These are phyloP conservation scores for Pneumocystis sp. DNA, from an alignment of 1,139 yeast species.

Conservation along the genomic window DNA sequence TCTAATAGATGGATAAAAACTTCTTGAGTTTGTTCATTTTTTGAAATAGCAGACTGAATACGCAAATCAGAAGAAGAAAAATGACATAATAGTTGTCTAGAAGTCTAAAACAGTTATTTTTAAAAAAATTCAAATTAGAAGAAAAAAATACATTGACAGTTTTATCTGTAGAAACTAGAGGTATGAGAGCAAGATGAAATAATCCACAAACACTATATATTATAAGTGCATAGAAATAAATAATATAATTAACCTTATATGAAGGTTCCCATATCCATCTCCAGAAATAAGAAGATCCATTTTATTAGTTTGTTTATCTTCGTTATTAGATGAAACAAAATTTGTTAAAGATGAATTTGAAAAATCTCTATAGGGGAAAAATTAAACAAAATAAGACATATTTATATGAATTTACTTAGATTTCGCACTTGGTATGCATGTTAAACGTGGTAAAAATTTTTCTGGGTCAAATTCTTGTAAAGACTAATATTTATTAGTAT, in stretches of 20 bases:
- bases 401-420: background rate
- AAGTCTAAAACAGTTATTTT: background rate
- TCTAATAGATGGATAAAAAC: background rate
- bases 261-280: background rate
- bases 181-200: background rate
- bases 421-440: background rate
- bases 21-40: background rate
- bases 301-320: background rate
- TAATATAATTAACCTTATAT: background rate
- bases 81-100: background rate
- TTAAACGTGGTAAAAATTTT: background rate
- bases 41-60: background rate
- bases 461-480: background rate
- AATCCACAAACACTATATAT: background rate
- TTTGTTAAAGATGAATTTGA: background rate
- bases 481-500: background rate
- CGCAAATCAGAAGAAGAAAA: background rate
- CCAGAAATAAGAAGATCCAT: slow-evolving; percentile 1
- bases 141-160: background rate
- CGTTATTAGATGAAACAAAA: background rate
- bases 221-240: background rate
- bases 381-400: background rate
- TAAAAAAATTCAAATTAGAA: background rate
- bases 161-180: background rate
- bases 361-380: background rate